Conservation (phyloP, 2,329 filamentous ascomycete genomes). For the Pseudomassariella vexata region DNA sequence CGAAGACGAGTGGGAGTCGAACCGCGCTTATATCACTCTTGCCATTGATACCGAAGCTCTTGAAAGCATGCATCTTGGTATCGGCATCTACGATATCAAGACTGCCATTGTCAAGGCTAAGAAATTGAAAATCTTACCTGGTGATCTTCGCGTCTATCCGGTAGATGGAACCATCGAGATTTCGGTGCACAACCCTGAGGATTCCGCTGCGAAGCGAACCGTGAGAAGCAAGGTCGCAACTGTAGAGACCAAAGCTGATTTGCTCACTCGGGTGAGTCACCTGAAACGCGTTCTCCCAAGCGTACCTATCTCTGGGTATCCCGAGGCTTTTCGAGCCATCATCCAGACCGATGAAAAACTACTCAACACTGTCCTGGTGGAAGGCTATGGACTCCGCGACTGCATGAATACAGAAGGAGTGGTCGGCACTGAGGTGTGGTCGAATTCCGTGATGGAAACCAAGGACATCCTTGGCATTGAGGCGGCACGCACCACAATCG, state of each 20-base stretch:
- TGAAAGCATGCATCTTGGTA: conserved; percentile 73
- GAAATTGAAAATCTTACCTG: conserved; percentile 69
- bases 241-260: conserved; percentile 52
- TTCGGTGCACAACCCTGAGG: conserved; percentile 53
- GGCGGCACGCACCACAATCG: conserved; percentile 84
- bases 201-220: conserved; percentile 40
- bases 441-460: conserved; percentile 89
- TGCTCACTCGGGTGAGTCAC: conserved; percentile 75
- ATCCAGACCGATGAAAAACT: conserved; percentile 67
- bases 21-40: conserved; percentile 71
- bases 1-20: conserved; percentile 82
- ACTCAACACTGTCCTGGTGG: conserved; percentile 69
- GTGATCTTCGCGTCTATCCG: conserved; percentile 57
- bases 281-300: conserved; percentile 75
- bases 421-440: conserved; percentile 65
- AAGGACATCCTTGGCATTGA: conserved; percentile 88
- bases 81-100: conserved; percentile 68
- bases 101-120: conserved; percentile 73
- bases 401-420: conserved; percentile 96
- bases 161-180: conserved; percentile 62
- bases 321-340: conserved; percentile 78
- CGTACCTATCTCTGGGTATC: conserved; percentile 86
- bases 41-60: conserved; percentile 77
- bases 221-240: conserved; percentile 39
- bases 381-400: conserved; percentile 83